These are phyloP conservation scores for Alternaria conjuncta DNA, from an alignment of 2,329 filamentous ascomycete species.

Conservation along the genomic window DNA sequence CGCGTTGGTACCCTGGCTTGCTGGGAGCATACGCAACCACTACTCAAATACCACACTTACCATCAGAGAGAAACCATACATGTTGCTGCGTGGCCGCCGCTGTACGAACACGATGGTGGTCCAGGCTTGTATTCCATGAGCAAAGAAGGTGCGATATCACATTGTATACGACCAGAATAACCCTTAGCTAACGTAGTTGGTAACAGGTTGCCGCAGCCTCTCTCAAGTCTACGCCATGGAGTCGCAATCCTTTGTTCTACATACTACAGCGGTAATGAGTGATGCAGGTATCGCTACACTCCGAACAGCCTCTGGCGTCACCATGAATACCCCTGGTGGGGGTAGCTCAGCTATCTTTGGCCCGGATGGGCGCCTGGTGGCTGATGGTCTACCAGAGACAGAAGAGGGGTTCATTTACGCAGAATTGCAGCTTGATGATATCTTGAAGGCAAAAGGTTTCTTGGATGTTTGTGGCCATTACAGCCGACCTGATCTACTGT, in stretches of 20 bases:
- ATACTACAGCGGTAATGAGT: constrained; percentile 57
- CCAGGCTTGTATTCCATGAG: constrained; percentile 48
- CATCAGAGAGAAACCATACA: constrained; percentile 50
- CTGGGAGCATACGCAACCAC: constrained; percentile 53
- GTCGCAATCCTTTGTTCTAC: constrained; percentile 61
- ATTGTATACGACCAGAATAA: background rate
- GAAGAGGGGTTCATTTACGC: constrained; percentile 60
- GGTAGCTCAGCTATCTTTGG: constrained; percentile 58
- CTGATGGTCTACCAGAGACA: constrained; percentile 46
- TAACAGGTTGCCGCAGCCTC: constrained; percentile 31
- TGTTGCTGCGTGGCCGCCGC: constrained; percentile 51
- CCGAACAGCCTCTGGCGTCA: constrained; percentile 49
- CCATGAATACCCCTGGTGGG: constrained; percentile 56
- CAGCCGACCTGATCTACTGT: constrained; percentile 59
- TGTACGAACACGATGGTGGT: constrained; percentile 38
- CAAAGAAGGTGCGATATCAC: constrained; percentile 36
- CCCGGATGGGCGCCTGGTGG: constrained; percentile 59
- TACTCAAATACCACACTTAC: constrained; percentile 52
- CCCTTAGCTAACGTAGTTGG: background rate
- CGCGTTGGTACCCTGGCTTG: constrained; percentile 43
- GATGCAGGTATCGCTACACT: constrained; percentile 54
- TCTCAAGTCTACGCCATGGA: constrained; percentile 65
- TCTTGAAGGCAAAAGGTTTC: constrained; percentile 52
- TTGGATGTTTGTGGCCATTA: constrained; percentile 59
- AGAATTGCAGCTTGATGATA: constrained; percentile 57